Conservation (phyloP, 306 rosid species). For the Amphicarpaea edgeworthii region DNA sequence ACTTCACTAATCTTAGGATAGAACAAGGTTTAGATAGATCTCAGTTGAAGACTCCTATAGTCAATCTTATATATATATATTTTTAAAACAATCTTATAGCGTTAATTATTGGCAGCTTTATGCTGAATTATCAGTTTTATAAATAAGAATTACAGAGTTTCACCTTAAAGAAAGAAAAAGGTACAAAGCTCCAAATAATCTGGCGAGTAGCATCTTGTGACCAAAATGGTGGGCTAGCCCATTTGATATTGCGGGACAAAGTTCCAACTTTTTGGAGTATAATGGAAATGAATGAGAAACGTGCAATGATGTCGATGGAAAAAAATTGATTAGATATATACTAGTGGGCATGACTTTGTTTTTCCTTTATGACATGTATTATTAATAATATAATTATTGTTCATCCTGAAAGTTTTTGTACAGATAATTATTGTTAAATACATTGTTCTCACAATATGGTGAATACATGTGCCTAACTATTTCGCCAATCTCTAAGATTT, state of each 20-base stretch:
- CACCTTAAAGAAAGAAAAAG: not conserved
- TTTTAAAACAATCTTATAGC: too few species aligned
- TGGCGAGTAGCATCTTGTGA: conserved; percentile 25
- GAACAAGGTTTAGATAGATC: not conserved
- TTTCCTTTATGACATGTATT: too few species aligned
- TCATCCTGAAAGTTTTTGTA: too few species aligned
- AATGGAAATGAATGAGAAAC: conserved; percentile 35
- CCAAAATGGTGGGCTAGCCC: conserved; percentile 37
- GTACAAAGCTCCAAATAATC: not conserved
- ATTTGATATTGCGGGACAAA: conserved; percentile 27
- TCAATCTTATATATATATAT: not conserved
- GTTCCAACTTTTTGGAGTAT: conserved; percentile 47
- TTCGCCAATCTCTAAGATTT: too few species aligned
- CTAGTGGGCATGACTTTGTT: conserved; percentile 55
- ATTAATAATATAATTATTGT: too few species aligned
- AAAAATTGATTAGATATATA: conserved; percentile 46
- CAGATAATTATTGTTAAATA: too few species aligned
- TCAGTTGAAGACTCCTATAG: not conserved
- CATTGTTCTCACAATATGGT: too few species aligned
- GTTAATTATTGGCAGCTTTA: not conserved
- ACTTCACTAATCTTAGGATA: not conserved
- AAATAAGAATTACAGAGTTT: not conserved
- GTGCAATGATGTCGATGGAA: conserved; percentile 39
- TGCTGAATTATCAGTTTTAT: not conserved
- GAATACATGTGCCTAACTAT: too few species aligned